Evolutionary conservation across 2,329 filamentous ascomycete species (phyloP), one percentile per base, ranked within the genome.

Genomic region (Lasiodiplodia sp.): DNA sequence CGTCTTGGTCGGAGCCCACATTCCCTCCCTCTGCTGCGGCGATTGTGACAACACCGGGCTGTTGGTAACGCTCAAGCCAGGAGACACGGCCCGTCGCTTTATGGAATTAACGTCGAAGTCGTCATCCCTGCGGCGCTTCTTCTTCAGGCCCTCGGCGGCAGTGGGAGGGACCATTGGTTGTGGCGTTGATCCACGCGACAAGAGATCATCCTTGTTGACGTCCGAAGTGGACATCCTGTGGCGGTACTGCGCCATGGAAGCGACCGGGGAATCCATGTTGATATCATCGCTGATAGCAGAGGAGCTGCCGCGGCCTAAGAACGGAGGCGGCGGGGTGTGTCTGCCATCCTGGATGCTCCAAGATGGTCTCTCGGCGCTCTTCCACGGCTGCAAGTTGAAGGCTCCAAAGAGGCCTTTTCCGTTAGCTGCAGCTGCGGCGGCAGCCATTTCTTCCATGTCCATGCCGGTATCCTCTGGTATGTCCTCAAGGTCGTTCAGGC

Each of bases 71-170:
- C 93, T 97, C 85, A 97, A 90, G 18, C 94, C 93, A 0, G 95
- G 95, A 69, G 92, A 96, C 2, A 98, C 95, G 28, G 95, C 95
- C 53, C 95, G 88, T 18, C 95, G 88, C 81, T 98, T 98, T 83
- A 97, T 94, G 70, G 91, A 92, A 49, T 90, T 87, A 2, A 92
- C 91, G 77, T 98, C 94, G 68, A 97, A 91, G 75, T 97, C 94
- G 75, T 97, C 94, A 71, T 97, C 95, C 68, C 94, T 87, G 25
- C 93, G 88, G n/a, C 95, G 89, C 78, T 95, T 96, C 69, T 80
- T 82, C 71, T 79, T 80, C 25, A 82, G 72, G 10, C 78, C 79
- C 23, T 82, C 80, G n/a, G 76, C 80, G 25, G 80, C 79, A 49
- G 78, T 78, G 0, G 76, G 75, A 3, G 79, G 79, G 21, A 74